Base-by-base conservation (phyloP, 441 rosid species). In the Viola pubescens region DNA sequence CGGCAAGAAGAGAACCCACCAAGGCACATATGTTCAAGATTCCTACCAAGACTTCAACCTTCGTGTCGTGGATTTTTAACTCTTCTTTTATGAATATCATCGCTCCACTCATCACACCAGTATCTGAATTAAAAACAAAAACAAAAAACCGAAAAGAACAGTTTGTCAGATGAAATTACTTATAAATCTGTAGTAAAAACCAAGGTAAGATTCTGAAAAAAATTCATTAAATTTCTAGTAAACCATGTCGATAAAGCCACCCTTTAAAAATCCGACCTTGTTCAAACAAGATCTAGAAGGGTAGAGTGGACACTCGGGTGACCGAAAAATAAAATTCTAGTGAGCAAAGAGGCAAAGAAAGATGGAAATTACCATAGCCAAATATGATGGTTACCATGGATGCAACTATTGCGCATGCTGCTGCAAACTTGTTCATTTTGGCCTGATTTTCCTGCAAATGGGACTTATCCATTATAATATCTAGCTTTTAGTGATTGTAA, bases 31-130 rank as follows among this genome's bases (percentile, higher is more conserved):
- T 40, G 54, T 91, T 91, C 37, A 91, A 77, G 65, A 86, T 84
- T 51, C 96, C 97, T 11, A 91, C 90, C 0, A 91, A 86, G 12
- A 91, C 65, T 66, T 83, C 85, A 37, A 88, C 81, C 61, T 83
- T 73, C 0, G 73, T 75, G 40, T 86, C 96, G 19, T 63, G 71
- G 65, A 84, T 86, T 43, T 78, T 78, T 10, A 91, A 72, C 8
- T 91, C 97, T 46, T 91, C 90, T 78, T 88, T 74, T 58, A 91
- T 84, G 76, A 85, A 90, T 11, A 87, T 84, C 91, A 90, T 79
- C 6, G 95, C 95, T 56, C 97, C 97, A 42, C 97, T 90, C 95
- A 90, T 91, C 3, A 88, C 94, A 9, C 92, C 97, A 10, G 96
- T 84, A 66, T 88, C 96, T 90, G 73, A 9, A 47, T 16, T 55